Base-by-base conservation (phyloP, 495 filamentous ascomycete species). In the Geoglossum glabrum region DNA sequence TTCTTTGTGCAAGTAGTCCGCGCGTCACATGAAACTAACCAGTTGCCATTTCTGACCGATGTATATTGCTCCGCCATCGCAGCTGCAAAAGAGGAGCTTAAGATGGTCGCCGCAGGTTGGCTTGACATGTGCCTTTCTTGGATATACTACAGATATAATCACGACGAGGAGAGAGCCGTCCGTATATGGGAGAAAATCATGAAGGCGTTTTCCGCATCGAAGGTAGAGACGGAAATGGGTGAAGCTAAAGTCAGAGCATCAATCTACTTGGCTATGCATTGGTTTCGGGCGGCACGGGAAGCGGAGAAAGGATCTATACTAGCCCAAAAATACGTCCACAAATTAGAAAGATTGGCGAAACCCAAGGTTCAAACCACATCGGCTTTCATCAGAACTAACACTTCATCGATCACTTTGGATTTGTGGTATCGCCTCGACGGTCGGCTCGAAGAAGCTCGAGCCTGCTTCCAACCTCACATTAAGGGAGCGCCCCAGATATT, bases 351-450 rank as follows among this genome's bases (percentile, higher is more conserved):
- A 19, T 40, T 58, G 33, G 56, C 36, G 10, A 58, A 58, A 33
- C 50, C 33, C 25, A 19, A 50, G 36, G 13, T 40, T 15, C 36
- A 40, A 40, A 40, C 36, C 36, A 15, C 36, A 15, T 40, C 36
- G 3, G 11, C 36, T 40, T 40, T 40, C 36, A 40, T 40, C 36
- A 40, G 36, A 8, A 58, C 21, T 5, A 58, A 19, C 28, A 23
- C 33, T 25, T 31, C 56, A 21, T 47, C 40, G 19, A 26, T 58
- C 2, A 46, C 50, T 10, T 23, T 59, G 13, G 57, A 49, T 19
- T 38, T 56, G 33, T 59, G 57, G 57, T 59, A 59, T 21, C 57
- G 38, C 5, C 57, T 59, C 26, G 55, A 56, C 50, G 50, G 21
- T 27, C 46, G 31, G 23, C 1, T 11, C 13, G 57, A 59, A n/a